Conservation (phyloP, 164 flowering plant genomes). For the Dillenia suffruticosa region DNA sequence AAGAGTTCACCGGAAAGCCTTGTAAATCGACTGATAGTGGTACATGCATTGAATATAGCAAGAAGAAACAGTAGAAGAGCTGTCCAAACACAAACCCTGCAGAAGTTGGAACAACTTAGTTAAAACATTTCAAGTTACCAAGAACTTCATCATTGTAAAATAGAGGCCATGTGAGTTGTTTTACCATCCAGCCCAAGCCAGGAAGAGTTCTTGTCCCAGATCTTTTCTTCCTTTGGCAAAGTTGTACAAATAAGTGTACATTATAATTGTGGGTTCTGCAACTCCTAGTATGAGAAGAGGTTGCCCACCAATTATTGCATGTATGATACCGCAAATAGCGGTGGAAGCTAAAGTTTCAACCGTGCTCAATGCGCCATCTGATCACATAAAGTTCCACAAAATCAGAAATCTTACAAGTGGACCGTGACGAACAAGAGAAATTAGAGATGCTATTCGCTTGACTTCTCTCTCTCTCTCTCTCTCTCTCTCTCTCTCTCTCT, state of each 20-base stretch:
- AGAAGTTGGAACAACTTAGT: background rate
- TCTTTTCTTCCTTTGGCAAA: slow-evolving; percentile 33
- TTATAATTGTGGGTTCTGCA: slow-evolving; percentile 60
- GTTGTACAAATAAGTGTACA: slow-evolving; percentile 51
- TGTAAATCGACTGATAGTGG: slow-evolving; percentile 41
- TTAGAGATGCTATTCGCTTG: too few relatives aligned
- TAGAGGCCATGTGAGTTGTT: background rate
- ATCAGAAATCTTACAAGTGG: too few relatives aligned
- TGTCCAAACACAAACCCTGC: slow-evolving; percentile 63
- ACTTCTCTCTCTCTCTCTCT: too few relatives aligned
- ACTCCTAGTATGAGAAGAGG: slow-evolving; percentile 60
- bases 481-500: too few relatives aligned
- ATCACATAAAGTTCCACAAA: background rate
- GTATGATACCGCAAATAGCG: slow-evolving; percentile 55
- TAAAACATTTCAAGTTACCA: background rate
- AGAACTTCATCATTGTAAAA: background rate
- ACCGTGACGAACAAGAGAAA: too few relatives aligned
- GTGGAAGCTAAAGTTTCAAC: slow-evolving; percentile 56
- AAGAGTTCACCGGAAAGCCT: slow-evolving; percentile 54
- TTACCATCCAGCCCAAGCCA: slow-evolving; percentile 67
- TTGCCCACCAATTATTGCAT: slow-evolving; percentile 57
- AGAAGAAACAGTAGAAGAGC: slow-evolving; percentile 42
- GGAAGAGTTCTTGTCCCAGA: slow-evolving; percentile 34
- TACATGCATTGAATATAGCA: slow-evolving; percentile 48
- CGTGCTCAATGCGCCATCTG: slow-evolving; percentile 54